A percentile compares a stretch with the other conserved stretches of the same genome.
Conservation (phyloP, 2,329 filamentous ascomycete genomes). For the Stagonosporopsis rhizophila region DNA sequence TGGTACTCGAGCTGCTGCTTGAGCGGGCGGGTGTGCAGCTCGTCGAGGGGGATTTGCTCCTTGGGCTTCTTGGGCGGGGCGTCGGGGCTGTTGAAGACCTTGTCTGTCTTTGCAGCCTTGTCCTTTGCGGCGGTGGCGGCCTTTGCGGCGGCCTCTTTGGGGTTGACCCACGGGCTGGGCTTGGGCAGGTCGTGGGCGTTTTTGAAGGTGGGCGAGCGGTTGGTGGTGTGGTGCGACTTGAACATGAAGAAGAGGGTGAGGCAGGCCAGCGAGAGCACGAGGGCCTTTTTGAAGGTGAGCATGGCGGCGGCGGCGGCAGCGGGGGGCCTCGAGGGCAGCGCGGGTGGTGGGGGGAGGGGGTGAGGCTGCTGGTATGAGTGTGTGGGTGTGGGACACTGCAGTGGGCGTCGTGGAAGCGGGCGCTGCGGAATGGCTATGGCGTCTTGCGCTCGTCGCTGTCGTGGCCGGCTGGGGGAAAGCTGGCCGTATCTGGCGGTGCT, state of each 20-base stretch:
- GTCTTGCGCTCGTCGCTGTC: not conserved
- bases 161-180: conserved; percentile 43
- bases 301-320: no score
- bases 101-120: conserved; percentile 27
- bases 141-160: conserved; percentile 29
- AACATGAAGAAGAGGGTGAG: conserved; percentile 74
- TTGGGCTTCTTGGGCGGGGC: conserved; percentile 51
- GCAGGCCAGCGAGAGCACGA: conserved; percentile 73
- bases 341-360: not conserved
- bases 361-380: no score
- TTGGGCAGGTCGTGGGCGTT: conserved; percentile 47
- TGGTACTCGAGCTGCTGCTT: conserved; percentile 87
- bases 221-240: conserved; percentile 62
- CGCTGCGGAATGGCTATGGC: not conserved
- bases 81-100: conserved; percentile 41
- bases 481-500: conserved; percentile 12
- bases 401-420: no score
- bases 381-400: not conserved
- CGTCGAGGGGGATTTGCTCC: conserved; percentile 69
- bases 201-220: conserved; percentile 39
- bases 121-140: conserved; percentile 16
- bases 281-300: conserved; percentile 79
- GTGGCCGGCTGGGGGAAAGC: conserved; percentile 6
- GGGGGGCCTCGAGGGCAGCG: no score
- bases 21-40: conserved; percentile 75